Evolutionary conservation across 1,284 basidiomycete species (phyloP).

Genomic region (Ustilago curta): DNA sequence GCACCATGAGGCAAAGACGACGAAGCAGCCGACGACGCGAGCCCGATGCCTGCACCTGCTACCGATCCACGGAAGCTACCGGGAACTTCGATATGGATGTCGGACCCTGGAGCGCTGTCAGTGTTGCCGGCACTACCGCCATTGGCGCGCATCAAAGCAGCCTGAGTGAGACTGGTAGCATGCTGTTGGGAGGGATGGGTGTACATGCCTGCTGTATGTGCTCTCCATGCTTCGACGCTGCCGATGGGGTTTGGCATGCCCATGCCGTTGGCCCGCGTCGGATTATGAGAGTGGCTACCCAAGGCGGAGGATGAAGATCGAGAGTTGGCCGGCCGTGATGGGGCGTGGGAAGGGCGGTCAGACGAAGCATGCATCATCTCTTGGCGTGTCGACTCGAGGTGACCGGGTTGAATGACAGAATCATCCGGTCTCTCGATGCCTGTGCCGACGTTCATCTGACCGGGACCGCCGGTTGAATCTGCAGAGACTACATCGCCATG

Average conservation of each 20-base stretch:
- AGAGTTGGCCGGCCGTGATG: constrained; percentile 13
- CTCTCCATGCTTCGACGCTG: constrained; percentile 51
- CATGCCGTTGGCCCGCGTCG: constrained; percentile 1
- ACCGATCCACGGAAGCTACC: constrained; percentile 40
- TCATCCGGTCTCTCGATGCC: constrained; percentile 37
- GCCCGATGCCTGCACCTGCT: constrained; percentile 29
- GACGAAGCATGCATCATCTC: constrained; percentile 35
- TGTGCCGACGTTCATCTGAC: constrained; percentile 42
- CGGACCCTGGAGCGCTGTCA: constrained; percentile 28
- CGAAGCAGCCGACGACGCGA: constrained; percentile 19
- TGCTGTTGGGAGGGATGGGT: constrained; percentile 24
- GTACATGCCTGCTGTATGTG: constrained; percentile 42
- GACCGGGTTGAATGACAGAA: constrained; percentile 43
- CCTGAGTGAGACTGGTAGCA: constrained; percentile 25
- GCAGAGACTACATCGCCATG: background rate
- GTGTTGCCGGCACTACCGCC: constrained; percentile 13
- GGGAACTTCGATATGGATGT: constrained; percentile 36
- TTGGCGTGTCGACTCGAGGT: constrained; percentile 41
- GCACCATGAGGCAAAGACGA: constrained; percentile 16
- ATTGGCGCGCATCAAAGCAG: constrained; percentile 33
- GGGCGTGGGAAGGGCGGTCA: background rate
- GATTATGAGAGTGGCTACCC: background rate
- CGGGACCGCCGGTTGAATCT: constrained; percentile 9
- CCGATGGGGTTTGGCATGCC: constrained; percentile 25
- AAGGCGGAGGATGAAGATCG: constrained; percentile 21